These are phyloP conservation scores for Paecilomyces variotii DNA, from an alignment of 2,329 filamentous ascomycete species.

Conservation along the genomic window DNA sequence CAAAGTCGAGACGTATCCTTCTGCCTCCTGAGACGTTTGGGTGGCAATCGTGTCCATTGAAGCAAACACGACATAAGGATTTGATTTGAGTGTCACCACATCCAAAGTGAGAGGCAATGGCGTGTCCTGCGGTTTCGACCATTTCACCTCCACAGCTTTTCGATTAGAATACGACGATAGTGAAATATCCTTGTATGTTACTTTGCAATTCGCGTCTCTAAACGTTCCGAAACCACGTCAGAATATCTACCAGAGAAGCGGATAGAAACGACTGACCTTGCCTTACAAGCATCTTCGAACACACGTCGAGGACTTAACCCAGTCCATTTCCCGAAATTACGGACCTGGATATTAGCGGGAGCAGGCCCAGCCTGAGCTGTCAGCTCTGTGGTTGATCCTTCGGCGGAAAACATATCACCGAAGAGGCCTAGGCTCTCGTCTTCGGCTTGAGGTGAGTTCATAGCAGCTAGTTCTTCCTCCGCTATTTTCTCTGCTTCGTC, in stretches of 20 bases:
- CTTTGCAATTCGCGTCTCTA: constrained; percentile 61
- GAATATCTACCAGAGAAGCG: background rate
- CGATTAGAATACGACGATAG: constrained; percentile 66
- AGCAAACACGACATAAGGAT: constrained; percentile 47
- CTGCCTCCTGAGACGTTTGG: constrained; percentile 70
- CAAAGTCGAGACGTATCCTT: constrained; percentile 73
- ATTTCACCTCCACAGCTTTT: constrained; percentile 65
- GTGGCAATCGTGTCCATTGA: constrained; percentile 70
- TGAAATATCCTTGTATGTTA: constrained; percentile 63
- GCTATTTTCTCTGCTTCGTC: constrained; percentile 11
- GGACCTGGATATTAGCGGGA: constrained; percentile 46
- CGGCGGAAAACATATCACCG: constrained; percentile 49
- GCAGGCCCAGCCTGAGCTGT: constrained; percentile 28
- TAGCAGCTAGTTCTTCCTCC: constrained; percentile 11
- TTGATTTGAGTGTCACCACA: constrained; percentile 37
- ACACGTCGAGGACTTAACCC: constrained; percentile 68
- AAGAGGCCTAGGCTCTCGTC: constrained; percentile 39
- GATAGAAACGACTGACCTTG: constrained; percentile 46
- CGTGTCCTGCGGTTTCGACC: constrained; percentile 65
- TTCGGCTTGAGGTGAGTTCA: constrained; percentile 29
- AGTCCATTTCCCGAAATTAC: constrained; percentile 77
- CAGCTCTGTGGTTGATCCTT: constrained; percentile 34
- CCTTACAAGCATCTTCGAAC: constrained; percentile 79
- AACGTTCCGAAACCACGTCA: constrained; percentile 4
- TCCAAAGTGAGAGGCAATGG: constrained; percentile 36